Evolutionary conservation across 192 early-diverging fungal genomes (phyloP).

Genomic region (Rhizoclosmatium globosum): DNA sequence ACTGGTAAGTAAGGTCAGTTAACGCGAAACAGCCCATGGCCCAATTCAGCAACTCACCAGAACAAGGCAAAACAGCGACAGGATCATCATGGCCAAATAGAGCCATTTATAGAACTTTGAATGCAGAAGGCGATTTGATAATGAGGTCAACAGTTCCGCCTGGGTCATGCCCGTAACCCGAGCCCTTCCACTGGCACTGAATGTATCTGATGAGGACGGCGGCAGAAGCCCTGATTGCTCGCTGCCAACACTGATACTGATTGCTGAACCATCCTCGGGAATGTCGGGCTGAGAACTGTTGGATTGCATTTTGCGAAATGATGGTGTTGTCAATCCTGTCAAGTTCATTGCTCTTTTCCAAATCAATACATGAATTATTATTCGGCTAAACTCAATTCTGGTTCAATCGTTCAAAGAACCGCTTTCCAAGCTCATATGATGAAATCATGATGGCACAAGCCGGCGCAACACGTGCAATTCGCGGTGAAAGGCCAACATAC

Average conservation of each 20-base stretch:
- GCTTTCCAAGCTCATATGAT: constrained; percentile 59
- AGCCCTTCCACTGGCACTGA: too few species aligned
- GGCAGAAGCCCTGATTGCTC: too few species aligned
- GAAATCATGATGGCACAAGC: constrained; percentile 98
- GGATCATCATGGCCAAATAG: constrained; percentile 57
- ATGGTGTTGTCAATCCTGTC: too few species aligned
- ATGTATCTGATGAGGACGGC: too few species aligned
- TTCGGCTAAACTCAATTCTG: neutral
- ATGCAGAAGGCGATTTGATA: constrained; percentile 67
- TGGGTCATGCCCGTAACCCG: neutral
- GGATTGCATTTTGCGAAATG: too few species aligned
- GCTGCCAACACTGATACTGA: too few species aligned
- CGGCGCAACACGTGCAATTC: constrained; percentile 89
- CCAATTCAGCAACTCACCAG: constrained; percentile 26
- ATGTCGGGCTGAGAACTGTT: too few species aligned
- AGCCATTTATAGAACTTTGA: constrained; percentile 66
- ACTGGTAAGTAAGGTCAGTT: neutral
- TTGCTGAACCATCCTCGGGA: too few species aligned
- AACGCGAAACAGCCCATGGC: neutral
- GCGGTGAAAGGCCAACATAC: constrained; percentile 69
- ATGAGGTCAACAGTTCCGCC: constrained; percentile 57
- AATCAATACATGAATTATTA: neutral
- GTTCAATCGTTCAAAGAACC: constrained; percentile 45
- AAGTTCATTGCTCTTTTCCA: too few species aligned
- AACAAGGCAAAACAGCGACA: constrained; percentile 59